These are phyloP conservation scores for Arxiozyma heterogenica DNA, from an alignment of 1,139 yeast genomes.

Conservation along the genomic window DNA sequence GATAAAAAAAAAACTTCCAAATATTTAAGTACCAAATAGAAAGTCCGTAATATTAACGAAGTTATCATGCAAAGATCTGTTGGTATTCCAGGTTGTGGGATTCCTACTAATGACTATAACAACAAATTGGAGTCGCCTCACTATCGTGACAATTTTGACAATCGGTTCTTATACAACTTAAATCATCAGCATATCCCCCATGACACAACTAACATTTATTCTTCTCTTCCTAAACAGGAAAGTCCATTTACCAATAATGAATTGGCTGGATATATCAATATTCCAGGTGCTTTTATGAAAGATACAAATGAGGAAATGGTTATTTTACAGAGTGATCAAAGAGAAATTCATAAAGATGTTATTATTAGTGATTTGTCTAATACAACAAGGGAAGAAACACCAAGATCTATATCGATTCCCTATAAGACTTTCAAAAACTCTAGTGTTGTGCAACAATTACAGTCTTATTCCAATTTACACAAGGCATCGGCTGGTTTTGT, in stretches of 20 bases:
- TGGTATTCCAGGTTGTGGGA: constrained; percentile 10
- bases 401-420: neutral
- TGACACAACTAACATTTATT: neutral
- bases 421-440: neutral
- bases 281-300: neutral
- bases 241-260: too few relatives aligned
- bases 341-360: too few relatives aligned
- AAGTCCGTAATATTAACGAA: too few relatives aligned
- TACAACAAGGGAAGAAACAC: neutral
- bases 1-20: too few relatives aligned
- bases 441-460: neutral
- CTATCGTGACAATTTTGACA: neutral
- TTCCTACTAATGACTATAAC: neutral
- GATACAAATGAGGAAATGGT: neutral
- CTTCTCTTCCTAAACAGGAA: neutral
- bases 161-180: neutral
- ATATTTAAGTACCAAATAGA: neutral
- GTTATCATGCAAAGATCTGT: neutral
- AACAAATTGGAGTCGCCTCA: neutral
- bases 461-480: too few relatives aligned
- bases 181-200: neutral
- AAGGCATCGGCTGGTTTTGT: neutral
- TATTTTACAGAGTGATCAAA: neutral
- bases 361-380: neutral
- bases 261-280: neutral